Percentiles rank a stretch among this genome's conserved stretches.
Evolutionary conservation across 495 filamentous ascomycete genomes (phyloP).

Genomic region (Extremus antarcticus): DNA sequence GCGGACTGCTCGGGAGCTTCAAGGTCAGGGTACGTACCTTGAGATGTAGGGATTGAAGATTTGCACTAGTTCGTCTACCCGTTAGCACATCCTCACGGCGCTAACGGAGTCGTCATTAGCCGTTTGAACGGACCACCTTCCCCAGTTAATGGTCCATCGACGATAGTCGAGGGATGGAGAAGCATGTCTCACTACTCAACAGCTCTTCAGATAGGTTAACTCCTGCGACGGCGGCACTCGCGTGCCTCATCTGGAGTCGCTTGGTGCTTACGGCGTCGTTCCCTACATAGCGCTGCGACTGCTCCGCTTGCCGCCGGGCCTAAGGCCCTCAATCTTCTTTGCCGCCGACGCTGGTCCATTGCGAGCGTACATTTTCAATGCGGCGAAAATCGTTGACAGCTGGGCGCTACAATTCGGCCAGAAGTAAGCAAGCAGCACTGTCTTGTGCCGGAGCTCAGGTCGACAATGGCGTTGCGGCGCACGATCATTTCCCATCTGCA

Average conservation of each 20-base stretch:
- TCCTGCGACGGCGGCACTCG: background rate
- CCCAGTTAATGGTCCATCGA: background rate
- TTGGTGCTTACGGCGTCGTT: background rate
- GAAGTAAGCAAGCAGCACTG: background rate
- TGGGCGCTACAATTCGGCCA: background rate
- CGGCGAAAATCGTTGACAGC: background rate
- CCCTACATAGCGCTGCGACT: background rate
- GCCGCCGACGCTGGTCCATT: background rate
- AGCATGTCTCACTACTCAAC: background rate
- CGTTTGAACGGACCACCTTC: slow-evolving; percentile 1
- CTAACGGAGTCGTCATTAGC: slow-evolving; percentile 3
- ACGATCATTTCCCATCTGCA: background rate
- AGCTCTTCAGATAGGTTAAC: background rate
- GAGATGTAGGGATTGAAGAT: background rate
- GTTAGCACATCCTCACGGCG: background rate
- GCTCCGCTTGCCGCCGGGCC: background rate
- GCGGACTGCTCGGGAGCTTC: background rate
- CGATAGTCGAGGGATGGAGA: background rate
- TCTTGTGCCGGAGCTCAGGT: background rate
- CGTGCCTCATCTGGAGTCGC: background rate
- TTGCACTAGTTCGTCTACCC: background rate
- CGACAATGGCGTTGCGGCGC: background rate
- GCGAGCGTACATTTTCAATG: background rate
- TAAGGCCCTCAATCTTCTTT: background rate
- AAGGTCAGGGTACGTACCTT: background rate